Base-by-base conservation (phyloP, 176 grass and related monocot species). In the Otatea glauca region DNA sequence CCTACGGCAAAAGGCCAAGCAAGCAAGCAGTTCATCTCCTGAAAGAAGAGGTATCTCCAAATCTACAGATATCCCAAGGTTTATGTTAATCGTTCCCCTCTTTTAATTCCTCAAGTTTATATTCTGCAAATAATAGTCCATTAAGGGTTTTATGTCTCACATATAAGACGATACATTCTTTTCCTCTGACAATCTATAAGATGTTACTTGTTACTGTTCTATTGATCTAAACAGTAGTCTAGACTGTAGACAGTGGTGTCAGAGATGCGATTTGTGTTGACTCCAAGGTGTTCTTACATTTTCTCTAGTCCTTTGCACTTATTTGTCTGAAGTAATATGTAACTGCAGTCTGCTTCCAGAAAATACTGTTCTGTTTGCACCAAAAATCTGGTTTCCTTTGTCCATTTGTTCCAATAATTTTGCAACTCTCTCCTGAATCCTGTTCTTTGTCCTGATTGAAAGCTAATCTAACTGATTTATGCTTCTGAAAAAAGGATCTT, bases 11-110 rank as follows among this genome's bases (percentile, higher is more conserved):
- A 64, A 10, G 6, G 8, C 10, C 53, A 58, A 58, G 20, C 54
- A 58, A 10, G 5, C 35, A 81, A 43, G 9, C 34, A 45, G 8
- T 34, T 60, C 21, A 12, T 82, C 53, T 35, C 18, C 38, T 15
- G 3, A 49, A 73, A 25, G 23, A 73, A 61, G 47, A 83, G 81
- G 69, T 49, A 62, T 7, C 35, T 43, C 39, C 7, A 55, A 68
- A 55, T 16, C 14, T 11, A 39, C 29, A 66, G 20, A 23, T 53
- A 20, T 60, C 21, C 6, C 5, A 48, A 49, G 5, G 39, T 76
- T 41, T 14, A 5, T 51, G 41, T 65, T 18, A 9, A 25, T 35
- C 11, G n/a, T 9, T n/a, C 23, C 27, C 15, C 47, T 56, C 6
- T 49, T 27, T 42, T 13, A 4, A 56, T 34, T 43, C 18, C 23